phyloP scores from a whole-genome alignment of 2,329 filamentous ascomycete species.

The Alternaria gansuensis region DNA sequence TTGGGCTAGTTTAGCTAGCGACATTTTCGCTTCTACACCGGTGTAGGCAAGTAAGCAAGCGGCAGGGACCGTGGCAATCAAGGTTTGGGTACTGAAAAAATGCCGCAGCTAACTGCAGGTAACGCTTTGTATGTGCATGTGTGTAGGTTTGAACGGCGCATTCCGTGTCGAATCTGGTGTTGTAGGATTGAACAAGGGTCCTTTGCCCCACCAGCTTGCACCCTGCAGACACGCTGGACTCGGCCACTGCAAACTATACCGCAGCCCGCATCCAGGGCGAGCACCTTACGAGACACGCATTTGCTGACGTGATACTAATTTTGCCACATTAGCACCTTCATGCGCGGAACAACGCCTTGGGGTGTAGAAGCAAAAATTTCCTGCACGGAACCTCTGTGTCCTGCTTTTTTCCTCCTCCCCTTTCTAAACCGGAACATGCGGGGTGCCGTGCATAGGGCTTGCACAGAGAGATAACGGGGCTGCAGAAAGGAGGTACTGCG shows the following conservation, averaged over 20 bases:
- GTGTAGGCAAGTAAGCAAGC: not conserved
- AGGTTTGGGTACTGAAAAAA: slow-evolving; percentile 1
- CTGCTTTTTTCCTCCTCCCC: not conserved
- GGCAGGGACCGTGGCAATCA: not conserved
- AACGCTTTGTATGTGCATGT: not conserved
- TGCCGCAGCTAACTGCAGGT: not conserved
- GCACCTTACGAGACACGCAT: slow-evolving; percentile 2
- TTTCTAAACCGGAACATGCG: slow-evolving; percentile 4
- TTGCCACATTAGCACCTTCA: slow-evolving; percentile 1
- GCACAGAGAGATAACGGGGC: not conserved
- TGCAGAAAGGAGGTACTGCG: not conserved
- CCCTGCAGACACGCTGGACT: slow-evolving; percentile 2
- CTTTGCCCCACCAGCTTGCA: slow-evolving; percentile 6
- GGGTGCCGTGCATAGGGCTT: slow-evolving; percentile 7
- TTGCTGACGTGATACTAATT: slow-evolving; percentile 8
- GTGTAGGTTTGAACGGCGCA: slow-evolving; percentile 6
- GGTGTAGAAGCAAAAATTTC: slow-evolving; percentile 3
- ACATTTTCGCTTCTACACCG: not conserved
- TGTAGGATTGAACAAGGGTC: not conserved
- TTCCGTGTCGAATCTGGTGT: not conserved
- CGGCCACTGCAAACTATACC: slow-evolving; percentile 1
- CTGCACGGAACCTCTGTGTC: slow-evolving; percentile 1
- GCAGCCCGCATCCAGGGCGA: slow-evolving; percentile 4
- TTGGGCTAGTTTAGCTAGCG: slow-evolving; percentile 2
- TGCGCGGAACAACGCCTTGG: not conserved